phyloP scores from a whole-genome alignment of 2,329 filamentous ascomycete genomes.

The Ascosphaera pollenicola region DNA sequence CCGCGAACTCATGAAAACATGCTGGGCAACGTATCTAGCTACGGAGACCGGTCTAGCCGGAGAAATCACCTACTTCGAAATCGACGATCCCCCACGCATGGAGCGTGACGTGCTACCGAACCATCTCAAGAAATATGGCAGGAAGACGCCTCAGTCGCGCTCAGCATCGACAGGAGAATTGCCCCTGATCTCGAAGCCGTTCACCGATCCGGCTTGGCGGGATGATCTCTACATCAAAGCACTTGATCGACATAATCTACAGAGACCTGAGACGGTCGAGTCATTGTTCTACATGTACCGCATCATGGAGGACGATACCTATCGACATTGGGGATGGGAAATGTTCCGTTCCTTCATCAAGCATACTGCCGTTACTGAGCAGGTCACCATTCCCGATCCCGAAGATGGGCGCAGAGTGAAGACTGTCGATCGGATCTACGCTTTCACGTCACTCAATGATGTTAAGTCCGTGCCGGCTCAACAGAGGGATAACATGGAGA shows the following conservation, averaged over 20 bases:
- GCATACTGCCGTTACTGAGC: constrained; percentile 57
- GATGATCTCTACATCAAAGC: constrained; percentile 58
- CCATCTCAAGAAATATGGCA: constrained; percentile 13
- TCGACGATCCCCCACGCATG: constrained; percentile 42
- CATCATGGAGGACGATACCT: constrained; percentile 73
- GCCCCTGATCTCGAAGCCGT: constrained; percentile 13
- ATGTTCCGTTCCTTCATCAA: constrained; percentile 90
- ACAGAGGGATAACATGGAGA: constrained; percentile 84
- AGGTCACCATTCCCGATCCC: constrained; percentile 20
- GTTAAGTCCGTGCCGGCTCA: constrained; percentile 49
- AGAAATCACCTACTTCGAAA: constrained; percentile 81
- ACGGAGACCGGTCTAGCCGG: constrained; percentile 81
- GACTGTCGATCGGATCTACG: constrained; percentile 11
- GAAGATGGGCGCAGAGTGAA: background rate
- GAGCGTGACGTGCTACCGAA: constrained; percentile 17
- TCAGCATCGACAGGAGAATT: constrained; percentile 10
- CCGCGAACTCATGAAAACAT: constrained; percentile 82
- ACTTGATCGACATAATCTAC: constrained; percentile 81
- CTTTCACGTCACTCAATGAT: constrained; percentile 57
- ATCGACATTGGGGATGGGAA: constrained; percentile 94
- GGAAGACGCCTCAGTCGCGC: constrained; percentile 2
- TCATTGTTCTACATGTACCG: constrained; percentile 97
- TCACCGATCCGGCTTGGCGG: constrained; percentile 35
- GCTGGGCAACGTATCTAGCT: constrained; percentile 90
- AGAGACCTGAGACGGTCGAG: constrained; percentile 92